These are phyloP conservation scores for Lindgomyces ingoldianus DNA, from an alignment of 495 filamentous ascomycete genomes.

Conservation along the genomic window DNA sequence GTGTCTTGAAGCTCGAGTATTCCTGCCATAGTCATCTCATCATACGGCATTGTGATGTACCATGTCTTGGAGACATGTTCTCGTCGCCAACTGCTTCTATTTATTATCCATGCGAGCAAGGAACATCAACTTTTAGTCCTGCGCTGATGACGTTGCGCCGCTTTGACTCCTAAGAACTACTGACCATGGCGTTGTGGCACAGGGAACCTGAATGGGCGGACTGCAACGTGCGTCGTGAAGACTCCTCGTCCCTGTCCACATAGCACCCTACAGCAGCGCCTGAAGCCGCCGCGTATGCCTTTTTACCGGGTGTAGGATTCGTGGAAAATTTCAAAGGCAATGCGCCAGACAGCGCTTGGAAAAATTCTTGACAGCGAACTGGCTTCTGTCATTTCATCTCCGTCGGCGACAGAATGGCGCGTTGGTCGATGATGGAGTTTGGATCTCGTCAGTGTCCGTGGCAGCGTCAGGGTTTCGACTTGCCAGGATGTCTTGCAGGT, in stretches of 20 bases:
- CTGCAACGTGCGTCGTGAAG: conserved; percentile 6
- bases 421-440: conserved; percentile 12
- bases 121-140: background rate
- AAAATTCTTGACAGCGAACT: background rate
- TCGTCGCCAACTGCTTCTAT: background rate
- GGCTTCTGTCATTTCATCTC: background rate
- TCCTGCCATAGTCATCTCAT: no score
- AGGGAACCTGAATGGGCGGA: background rate
- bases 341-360: conserved; percentile 8
- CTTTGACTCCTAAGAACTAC: background rate
- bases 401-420: conserved; percentile 3
- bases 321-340: background rate
- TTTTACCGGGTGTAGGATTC: background rate
- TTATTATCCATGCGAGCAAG: background rate
- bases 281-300: background rate
- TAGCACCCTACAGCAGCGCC: background rate
- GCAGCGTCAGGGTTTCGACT: no score
- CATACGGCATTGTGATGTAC: background rate
- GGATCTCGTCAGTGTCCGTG: no score
- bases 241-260: background rate
- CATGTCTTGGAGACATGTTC: background rate
- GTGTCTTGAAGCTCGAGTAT: background rate
- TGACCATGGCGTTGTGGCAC: background rate
- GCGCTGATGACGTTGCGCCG: background rate
- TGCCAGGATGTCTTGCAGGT: no score